Evolutionary conservation across 2,329 filamentous ascomycete genomes (phyloP), one percentile per base, ranked within the genome.

Genomic region (Diaporthe eres): DNA sequence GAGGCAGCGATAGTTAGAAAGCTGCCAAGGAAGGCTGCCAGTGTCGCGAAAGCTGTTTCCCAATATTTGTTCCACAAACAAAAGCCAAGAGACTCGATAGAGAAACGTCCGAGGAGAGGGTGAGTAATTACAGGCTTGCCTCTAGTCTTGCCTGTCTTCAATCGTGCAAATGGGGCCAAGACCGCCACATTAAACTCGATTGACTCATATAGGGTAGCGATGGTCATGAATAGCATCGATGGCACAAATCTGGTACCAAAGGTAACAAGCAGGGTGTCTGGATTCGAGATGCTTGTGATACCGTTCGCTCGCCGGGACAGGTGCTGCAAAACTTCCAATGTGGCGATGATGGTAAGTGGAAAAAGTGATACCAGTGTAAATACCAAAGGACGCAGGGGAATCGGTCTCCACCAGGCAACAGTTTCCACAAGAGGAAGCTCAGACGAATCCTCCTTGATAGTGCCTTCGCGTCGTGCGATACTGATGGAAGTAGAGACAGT

Each of bases 171-270:
- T 22, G 60, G 25, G 39, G 15, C 25, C 4, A 65, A 31, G 7
- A 47, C 25, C 9, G 25, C 3, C 17, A 49, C 15, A 19, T 65
- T 65, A 7, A 65, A 65, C 9, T 65, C 39, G 9, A 65, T 34
- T 2, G 25, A 65, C 31, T 65, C 42, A 7, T 65, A 65, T 2
- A 65, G 25, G 25, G 47, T 4, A 22, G 42, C 25, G 1, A 65
- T 7, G 17, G 42, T 47, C 25, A 65, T 31, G 7, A 65, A 65
- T 22, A 65, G 37, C 5, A 10, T 19, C 12, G 60, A 7, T 19
- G 60, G 60, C 2, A 63, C 15, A 22, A 63, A 63, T 22, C 60
- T 44, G 12, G 60, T 63, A 15, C 60, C n/a, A n/a, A 63, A 63
- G 3, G 39, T 63, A 2, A 63, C 60, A 42, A 63, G 60, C 1